Conservation (phyloP, 495 filamentous ascomycete genomes). For the Podospora appendiculata region DNA sequence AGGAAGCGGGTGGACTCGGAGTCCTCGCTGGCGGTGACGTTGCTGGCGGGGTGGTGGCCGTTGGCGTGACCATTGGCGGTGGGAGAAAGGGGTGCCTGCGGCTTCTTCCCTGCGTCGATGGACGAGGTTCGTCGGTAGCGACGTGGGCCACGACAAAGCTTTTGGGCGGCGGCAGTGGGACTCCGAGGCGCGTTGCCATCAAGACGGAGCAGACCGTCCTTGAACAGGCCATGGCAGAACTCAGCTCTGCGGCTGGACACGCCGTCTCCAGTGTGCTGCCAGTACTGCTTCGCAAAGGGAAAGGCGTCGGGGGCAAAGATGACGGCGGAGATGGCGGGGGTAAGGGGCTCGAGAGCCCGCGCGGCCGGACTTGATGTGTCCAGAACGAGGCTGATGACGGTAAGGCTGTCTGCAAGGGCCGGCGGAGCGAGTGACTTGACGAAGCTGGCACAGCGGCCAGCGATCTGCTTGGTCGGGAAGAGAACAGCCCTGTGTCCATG, state of each 20-base stretch:
- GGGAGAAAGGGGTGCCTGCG: too few relatives aligned
- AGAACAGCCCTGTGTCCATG: conserved; percentile 64
- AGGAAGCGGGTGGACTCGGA: conserved; percentile 71
- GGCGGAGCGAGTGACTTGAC: conserved; percentile 49
- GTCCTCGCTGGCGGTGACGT: conserved; percentile 21
- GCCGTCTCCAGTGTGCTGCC: conserved; percentile 96
- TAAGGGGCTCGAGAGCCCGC: conserved; percentile 29
- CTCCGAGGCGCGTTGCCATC: conserved; percentile 21
- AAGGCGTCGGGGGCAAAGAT: conserved; percentile 60
- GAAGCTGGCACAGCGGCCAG: conserved; percentile 64
- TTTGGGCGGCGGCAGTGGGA: conserved; percentile 19
- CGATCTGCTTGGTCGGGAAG: conserved; percentile 64
- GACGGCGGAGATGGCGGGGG: conserved; percentile 56
- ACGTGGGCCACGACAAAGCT: conserved; percentile 55
- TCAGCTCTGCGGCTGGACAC: conserved; percentile 87
- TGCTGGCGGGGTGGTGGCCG: background rate
- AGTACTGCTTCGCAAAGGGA: conserved; percentile 75
- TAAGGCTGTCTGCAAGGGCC: conserved; percentile 41
- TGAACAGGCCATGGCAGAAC: conserved; percentile 69
- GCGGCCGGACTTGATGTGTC: conserved; percentile 44
- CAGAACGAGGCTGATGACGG: conserved; percentile 58
- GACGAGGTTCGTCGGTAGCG: conserved; percentile 62
- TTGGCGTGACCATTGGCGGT: conserved; percentile 6
- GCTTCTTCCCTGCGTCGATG: conserved; percentile 24
- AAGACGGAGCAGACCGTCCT: conserved; percentile 60